These are phyloP conservation scores for Penicillium fimorum DNA, from an alignment of 495 filamentous ascomycete genomes.

Conservation along the genomic window DNA sequence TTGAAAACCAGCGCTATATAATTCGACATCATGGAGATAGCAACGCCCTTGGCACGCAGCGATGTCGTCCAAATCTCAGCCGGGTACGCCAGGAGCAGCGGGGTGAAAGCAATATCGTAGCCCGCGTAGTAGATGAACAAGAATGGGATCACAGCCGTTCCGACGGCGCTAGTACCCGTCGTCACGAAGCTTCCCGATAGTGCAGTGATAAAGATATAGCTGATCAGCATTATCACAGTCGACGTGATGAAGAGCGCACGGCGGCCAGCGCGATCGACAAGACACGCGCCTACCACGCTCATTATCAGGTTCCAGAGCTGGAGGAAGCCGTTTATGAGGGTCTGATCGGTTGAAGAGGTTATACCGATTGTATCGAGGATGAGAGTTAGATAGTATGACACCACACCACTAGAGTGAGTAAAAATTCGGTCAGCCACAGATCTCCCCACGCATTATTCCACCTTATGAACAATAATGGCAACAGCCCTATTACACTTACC, in stretches of 20 bases:
- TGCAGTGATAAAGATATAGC: conserved; percentile 53
- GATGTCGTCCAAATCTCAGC: conserved; percentile 63
- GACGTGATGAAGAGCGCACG: conserved; percentile 51
- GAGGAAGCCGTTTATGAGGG: conserved; percentile 20
- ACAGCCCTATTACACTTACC: not conserved
- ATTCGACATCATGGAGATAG: conserved; percentile 55
- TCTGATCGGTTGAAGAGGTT: conserved; percentile 41
- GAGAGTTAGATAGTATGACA: conserved; percentile 56
- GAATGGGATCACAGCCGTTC: conserved; percentile 54
- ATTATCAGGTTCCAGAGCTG: conserved; percentile 16
- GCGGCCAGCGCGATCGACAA: conserved; percentile 54
- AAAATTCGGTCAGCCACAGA: not conserved
- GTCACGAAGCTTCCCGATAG: conserved; percentile 50
- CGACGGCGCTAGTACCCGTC: conserved; percentile 36
- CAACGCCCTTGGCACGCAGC: conserved; percentile 66
- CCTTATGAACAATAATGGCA: not conserved
- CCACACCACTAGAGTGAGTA: conserved; percentile 31
- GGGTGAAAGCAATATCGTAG: conserved; percentile 57
- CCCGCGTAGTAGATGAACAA: conserved; percentile 55
- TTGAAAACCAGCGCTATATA: conserved; percentile 53
- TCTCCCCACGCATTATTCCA: not conserved
- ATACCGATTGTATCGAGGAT: conserved; percentile 57
- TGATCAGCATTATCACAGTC: conserved; percentile 52
- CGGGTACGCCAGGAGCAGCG: conserved; percentile 57
- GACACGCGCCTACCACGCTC: conserved; percentile 43